These are phyloP conservation scores for Podila epigama DNA, from an alignment of 192 early-diverging fungal genomes.

Conservation along the genomic window DNA sequence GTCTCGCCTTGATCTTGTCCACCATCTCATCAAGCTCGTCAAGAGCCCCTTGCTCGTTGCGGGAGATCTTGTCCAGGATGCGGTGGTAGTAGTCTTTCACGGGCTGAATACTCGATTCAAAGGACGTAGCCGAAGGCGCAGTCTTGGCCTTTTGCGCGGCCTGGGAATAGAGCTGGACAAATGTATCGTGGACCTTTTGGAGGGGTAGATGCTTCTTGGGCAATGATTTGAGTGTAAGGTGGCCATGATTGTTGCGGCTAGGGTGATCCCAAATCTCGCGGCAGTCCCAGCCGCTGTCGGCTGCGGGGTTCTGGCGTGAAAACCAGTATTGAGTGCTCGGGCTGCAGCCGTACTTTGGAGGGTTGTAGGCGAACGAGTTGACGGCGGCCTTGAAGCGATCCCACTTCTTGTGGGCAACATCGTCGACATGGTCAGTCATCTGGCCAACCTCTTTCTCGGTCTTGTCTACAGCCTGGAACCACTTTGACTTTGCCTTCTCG, in stretches of 20 bases:
- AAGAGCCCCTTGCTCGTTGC: constrained; percentile 12
- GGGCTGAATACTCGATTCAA: constrained; percentile 26
- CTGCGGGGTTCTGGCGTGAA: constrained; percentile 12
- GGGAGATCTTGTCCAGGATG: constrained; percentile 8
- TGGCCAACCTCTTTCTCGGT: constrained; percentile 37
- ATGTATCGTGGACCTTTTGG: constrained; percentile 25
- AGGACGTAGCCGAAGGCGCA: constrained; percentile 18
- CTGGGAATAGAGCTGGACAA: constrained; percentile 14
- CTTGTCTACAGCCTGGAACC: constrained; percentile 35
- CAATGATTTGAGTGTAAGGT: constrained; percentile 17
- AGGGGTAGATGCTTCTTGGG: constrained; percentile 34
- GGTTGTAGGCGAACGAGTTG: constrained; percentile 32
- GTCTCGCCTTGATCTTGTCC: constrained; percentile 34
- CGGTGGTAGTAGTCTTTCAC: constrained; percentile 17
- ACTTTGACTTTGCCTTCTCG: constrained; percentile 39
- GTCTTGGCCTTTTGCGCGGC: constrained; percentile 19
- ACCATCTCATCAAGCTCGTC: constrained; percentile 19
- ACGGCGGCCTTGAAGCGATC: constrained; percentile 43
- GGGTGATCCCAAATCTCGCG: constrained; percentile 47
- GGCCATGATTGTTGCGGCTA: constrained; percentile 16
- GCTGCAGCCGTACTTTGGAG: constrained; percentile 42
- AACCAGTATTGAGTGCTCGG: constrained; percentile 46
- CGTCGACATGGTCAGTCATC: constrained; percentile 24
- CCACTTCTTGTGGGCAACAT: constrained; percentile 33
- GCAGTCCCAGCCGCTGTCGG: constrained; percentile 20